Percentiles rank a stretch among this genome's conserved stretches.
Conservation (phyloP, 73 alveolate genomes). For the Loxodes magnus region DNA sequence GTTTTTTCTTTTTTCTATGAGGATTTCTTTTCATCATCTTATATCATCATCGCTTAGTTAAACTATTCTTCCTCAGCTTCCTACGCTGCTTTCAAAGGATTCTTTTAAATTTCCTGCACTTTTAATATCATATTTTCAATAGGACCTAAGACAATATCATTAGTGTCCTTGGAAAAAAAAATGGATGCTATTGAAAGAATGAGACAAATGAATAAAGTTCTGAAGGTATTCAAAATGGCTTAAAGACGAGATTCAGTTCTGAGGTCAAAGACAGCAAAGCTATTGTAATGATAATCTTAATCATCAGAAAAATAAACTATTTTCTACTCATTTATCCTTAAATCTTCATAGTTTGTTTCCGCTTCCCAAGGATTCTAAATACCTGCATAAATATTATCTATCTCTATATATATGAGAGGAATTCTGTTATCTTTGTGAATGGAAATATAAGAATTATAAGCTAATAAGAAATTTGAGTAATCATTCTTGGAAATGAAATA, state of each 20-base stretch:
- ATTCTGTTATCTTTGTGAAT: neutral
- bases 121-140: conserved; percentile 68
- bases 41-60: too few species aligned
- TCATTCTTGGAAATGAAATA: neutral
- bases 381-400: neutral
- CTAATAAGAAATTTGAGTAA: neutral
- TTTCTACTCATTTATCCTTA: neutral
- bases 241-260: neutral
- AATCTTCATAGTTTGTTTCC: neutral
- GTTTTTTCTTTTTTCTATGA: neutral
- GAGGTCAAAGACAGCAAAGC: neutral
- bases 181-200: conserved; percentile 50
- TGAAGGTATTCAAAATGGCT: conserved; percentile 39
- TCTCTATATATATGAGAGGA: neutral
- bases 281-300: neutral
- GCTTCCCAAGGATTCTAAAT: neutral
- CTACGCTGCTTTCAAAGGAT: conserved; percentile 10
- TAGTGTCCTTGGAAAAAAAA: conserved; percentile 60
- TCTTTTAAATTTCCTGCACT: conserved; percentile 20
- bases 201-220: conserved; percentile 47
- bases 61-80: too few species aligned
- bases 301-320: neutral
- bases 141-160: conserved; percentile 56
- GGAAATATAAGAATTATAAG: neutral
- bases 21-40: too few species aligned